Base-by-base conservation (phyloP, 257 asterid species). In the Fraxinus quadrangulata region DNA sequence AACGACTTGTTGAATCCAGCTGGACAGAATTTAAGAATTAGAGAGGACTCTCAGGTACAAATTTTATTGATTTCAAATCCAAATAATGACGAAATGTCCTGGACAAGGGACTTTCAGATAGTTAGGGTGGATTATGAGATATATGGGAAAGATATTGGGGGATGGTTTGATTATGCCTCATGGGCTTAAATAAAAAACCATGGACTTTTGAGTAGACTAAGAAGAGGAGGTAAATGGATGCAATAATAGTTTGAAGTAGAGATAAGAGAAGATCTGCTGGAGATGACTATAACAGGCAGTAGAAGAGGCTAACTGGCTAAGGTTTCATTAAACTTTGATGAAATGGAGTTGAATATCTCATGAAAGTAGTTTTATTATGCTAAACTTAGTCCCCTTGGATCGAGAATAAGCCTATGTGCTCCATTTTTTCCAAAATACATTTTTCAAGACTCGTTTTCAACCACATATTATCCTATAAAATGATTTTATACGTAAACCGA, bases 1-100 rank as follows among this genome's bases (percentile, higher is more conserved):
- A 96, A 96, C 86, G 98, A 96, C 86, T 91, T 96, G 84, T 86
- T 96, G 84, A 96, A 96, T 90, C 98, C 99, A 77, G 97, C 98
- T 81, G 99, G 99, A 72, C 98, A 96, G 82, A 96, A 96, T 87
- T 81, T 96, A 86, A 88, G 97, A 85, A 90, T 96, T 71, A 88
- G 99, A 87, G 98, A 96, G 86, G 99, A 96, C 30, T 66, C 92
- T 42, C 99, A 96, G 97, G 99, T 96, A 77, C 82, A 76, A 67
- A 72, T 78, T 75, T 74, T 65, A 70, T 80, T 75, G 31, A 67
- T 36, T 61, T 54, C 6, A 7, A 14, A 63, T 19, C 67, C 69
- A 63, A 63, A 23, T 11, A 24, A 23, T 63, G 19, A 63, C 13
- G 69, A 63, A 63, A 24, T 24, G 2, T 23, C 69, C 17, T 23